These are phyloP conservation scores for Rhododendron henanense DNA, from an alignment of 148 eudicot species.

Conservation along the genomic window DNA sequence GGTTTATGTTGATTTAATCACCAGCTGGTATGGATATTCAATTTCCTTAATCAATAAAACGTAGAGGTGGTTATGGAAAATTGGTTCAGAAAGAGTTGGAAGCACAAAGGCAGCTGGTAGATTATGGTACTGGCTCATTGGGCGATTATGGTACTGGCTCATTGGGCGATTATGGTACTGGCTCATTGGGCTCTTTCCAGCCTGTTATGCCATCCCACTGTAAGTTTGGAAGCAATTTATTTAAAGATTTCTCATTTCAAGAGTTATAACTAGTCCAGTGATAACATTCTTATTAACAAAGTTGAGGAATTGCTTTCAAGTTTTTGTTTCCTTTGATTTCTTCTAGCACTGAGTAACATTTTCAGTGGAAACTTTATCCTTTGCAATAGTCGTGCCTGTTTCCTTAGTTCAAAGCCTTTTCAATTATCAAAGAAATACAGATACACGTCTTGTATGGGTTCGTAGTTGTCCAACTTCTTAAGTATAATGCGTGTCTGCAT, in stretches of 20 bases:
- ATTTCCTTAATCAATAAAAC: slow-evolving; percentile 64
- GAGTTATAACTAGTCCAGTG: neutral
- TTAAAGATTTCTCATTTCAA: neutral
- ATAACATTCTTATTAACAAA: neutral
- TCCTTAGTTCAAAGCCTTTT: neutral
- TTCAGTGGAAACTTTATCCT: neutral
- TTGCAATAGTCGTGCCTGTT: neutral
- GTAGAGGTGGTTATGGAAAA: slow-evolving; percentile 98
- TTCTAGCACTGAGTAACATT: neutral
- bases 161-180: slow-evolving; percentile 72
- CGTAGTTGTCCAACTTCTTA: neutral
- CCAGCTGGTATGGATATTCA: neutral
- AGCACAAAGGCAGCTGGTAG: slow-evolving; percentile 86
- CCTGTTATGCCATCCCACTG: slow-evolving; percentile 65
- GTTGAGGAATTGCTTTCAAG: neutral
- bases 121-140: slow-evolving; percentile 44
- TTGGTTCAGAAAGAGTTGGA: slow-evolving; percentile 91
- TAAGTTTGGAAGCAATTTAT: slow-evolving; percentile 32
- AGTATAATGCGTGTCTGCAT: neutral
- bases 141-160: slow-evolving; percentile 62
- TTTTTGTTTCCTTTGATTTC: neutral
- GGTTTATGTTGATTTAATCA: neutral
- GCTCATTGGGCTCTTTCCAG: slow-evolving; percentile 65
- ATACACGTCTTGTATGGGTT: neutral
- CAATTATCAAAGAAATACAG: neutral